These are phyloP conservation scores for Creolimax fragrantissima DNA, from an alignment of 78 protist species.

Conservation along the genomic window DNA sequence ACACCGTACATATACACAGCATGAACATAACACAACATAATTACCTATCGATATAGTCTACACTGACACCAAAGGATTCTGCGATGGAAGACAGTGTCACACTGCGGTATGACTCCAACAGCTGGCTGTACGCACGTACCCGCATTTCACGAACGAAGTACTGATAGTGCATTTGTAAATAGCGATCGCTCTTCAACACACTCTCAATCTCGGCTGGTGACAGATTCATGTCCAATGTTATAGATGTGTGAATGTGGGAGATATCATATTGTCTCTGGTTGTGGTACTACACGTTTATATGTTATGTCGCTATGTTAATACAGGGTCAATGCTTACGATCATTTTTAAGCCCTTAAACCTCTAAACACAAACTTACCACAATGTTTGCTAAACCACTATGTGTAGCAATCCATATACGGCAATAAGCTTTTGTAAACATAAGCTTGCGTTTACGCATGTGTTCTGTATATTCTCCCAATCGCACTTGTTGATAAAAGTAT, in stretches of 20 bases:
- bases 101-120: constrained; percentile 78
- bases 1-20: no score
- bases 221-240: neutral
- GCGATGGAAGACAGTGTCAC: constrained; percentile 83
- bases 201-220: constrained; percentile 46
- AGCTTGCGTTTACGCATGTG: no score
- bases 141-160: constrained; percentile 84
- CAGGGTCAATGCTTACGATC: no score
- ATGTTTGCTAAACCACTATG: no score
- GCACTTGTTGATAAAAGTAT: no score
- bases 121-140: constrained; percentile 70
- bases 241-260: neutral
- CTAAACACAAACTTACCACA: no score
- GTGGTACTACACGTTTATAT: neutral
- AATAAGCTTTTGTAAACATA: no score
- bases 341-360: no score
- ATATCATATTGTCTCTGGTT: no score
- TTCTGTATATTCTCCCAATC: no score
- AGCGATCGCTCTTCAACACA: constrained; percentile 42
- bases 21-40: no score
- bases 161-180: constrained; percentile 54
- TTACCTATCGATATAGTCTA: constrained; percentile 62
- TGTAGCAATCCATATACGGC: no score
- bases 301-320: neutral
- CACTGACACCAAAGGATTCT: constrained; percentile 70